Conservation (phyloP, 2,329 filamentous ascomycete genomes). For the Xylariales sp. region DNA sequence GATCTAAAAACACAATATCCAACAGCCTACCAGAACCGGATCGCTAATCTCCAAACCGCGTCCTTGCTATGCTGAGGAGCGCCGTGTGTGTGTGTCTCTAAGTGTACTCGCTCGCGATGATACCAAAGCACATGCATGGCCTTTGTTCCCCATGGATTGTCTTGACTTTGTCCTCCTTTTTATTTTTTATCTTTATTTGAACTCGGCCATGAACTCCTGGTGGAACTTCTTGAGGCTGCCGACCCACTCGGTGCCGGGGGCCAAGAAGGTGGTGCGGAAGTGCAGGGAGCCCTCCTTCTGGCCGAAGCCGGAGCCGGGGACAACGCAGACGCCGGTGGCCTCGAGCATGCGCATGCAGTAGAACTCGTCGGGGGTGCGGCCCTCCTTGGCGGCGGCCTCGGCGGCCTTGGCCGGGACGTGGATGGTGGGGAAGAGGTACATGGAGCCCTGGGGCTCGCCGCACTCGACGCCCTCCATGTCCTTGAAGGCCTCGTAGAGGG, state of each 20-base stretch:
- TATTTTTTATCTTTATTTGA: constrained; percentile 43
- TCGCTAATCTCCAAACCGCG: too few relatives aligned
- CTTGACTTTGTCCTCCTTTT: too few relatives aligned
- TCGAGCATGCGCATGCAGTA: constrained; percentile 91
- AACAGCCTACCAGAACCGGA: too few relatives aligned
- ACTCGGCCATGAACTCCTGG: constrained; percentile 84
- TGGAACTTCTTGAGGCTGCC: constrained; percentile 86
- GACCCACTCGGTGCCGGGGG: constrained; percentile 94
- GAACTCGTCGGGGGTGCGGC: constrained; percentile 80
- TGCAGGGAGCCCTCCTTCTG: constrained; percentile 89
- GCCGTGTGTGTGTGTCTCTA: too few relatives aligned
- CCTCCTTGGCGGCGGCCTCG: constrained; percentile 69
- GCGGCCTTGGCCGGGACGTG: constrained; percentile 70
- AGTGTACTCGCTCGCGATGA: too few relatives aligned
- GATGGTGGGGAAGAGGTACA: constrained; percentile 99
- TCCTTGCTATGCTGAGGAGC: too few relatives aligned
- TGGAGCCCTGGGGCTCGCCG: constrained; percentile 84
- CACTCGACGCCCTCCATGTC: constrained; percentile 96
- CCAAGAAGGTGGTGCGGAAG: constrained; percentile 95
- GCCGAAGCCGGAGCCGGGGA: constrained; percentile 88
- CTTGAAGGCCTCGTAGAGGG: constrained; percentile 85
- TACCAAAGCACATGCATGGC: too few relatives aligned
- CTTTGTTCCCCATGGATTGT: too few relatives aligned
- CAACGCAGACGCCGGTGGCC: constrained; percentile 89
- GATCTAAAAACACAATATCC: too few relatives aligned